These are phyloP conservation scores for Eucalyptus pauciflora DNA, from an alignment of 345 rosid species.

Conservation along the genomic window DNA sequence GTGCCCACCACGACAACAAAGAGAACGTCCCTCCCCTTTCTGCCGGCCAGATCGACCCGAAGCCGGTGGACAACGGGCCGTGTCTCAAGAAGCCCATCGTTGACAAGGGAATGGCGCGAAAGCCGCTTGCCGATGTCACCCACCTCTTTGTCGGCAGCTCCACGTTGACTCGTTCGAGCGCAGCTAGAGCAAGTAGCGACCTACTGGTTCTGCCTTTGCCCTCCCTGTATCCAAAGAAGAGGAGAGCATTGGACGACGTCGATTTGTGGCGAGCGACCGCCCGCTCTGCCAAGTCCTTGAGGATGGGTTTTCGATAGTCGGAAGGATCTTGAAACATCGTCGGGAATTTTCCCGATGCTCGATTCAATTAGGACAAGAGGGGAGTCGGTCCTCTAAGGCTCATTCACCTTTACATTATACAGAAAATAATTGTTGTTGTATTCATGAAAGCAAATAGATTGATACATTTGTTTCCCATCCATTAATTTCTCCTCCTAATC, in stretches of 20 bases:
- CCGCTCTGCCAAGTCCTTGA: not conserved
- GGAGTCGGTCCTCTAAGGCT: not conserved
- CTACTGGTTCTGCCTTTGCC: not conserved
- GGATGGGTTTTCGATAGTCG: not conserved
- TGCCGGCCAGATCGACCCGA: not conserved
- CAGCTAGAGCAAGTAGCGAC: not conserved
- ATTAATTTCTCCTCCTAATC: not conserved
- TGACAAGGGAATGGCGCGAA: not conserved
- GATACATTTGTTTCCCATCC: not conserved
- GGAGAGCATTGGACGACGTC: not conserved
- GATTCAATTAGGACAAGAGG: not conserved
- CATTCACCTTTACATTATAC: not conserved
- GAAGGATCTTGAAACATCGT: not conserved
- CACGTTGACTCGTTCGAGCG: not conserved
- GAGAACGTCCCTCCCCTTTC: not conserved
- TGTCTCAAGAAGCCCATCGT: not conserved
- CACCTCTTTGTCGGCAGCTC: not conserved
- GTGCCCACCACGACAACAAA: not conserved
- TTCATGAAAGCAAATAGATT: not conserved
- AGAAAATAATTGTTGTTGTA: not conserved
- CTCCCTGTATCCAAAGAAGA: not conserved
- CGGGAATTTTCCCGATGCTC: not conserved
- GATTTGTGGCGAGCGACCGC: not conserved
- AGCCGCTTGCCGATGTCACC: not conserved
- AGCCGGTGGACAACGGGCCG: not conserved